These are phyloP conservation scores for Lentinula raphanica DNA, from an alignment of 768 basidiomycete genomes.

Conservation along the genomic window DNA sequence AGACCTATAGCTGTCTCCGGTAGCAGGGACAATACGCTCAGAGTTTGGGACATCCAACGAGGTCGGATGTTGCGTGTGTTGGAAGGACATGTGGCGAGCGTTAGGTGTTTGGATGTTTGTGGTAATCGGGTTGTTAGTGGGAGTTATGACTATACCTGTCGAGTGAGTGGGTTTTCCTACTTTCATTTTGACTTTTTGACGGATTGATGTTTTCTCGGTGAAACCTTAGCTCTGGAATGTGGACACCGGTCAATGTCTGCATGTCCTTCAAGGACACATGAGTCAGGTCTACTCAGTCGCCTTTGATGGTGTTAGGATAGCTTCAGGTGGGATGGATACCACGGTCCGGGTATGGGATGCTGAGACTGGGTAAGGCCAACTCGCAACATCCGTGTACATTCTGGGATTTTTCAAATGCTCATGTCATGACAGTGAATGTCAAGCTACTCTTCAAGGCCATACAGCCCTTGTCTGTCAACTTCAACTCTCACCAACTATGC, in stretches of 20 bases:
- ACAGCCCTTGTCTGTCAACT: conserved; percentile 90
- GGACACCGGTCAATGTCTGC: conserved; percentile 83
- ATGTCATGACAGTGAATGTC: conserved; percentile 52
- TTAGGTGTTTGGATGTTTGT: conserved; percentile 84
- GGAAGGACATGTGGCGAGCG: conserved; percentile 73
- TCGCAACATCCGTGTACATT: too few relatives aligned
- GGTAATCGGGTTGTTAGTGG: conserved; percentile 85
- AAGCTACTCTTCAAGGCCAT: conserved; percentile 85
- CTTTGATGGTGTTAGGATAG: conserved; percentile 78
- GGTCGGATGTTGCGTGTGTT: conserved; percentile 65
- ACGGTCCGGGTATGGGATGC: conserved; percentile 90
- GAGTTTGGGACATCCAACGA: conserved; percentile 90
- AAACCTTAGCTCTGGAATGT: conserved; percentile 83
- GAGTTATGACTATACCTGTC: conserved; percentile 86
- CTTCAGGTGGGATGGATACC: conserved; percentile 90
- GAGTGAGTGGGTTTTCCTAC: conserved; percentile 41
- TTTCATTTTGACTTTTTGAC: not conserved
- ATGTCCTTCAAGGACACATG: conserved; percentile 76
- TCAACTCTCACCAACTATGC: conserved; percentile 63
- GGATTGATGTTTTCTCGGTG: not conserved
- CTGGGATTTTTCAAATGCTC: too few relatives aligned
- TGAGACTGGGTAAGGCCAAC: conserved; percentile 63
- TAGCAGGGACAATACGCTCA: conserved; percentile 77
- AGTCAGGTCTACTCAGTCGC: conserved; percentile 90
- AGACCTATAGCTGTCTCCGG: conserved; percentile 88